phyloP scores from a whole-genome alignment of 306 rosid species.

The Datisca glomerata region DNA sequence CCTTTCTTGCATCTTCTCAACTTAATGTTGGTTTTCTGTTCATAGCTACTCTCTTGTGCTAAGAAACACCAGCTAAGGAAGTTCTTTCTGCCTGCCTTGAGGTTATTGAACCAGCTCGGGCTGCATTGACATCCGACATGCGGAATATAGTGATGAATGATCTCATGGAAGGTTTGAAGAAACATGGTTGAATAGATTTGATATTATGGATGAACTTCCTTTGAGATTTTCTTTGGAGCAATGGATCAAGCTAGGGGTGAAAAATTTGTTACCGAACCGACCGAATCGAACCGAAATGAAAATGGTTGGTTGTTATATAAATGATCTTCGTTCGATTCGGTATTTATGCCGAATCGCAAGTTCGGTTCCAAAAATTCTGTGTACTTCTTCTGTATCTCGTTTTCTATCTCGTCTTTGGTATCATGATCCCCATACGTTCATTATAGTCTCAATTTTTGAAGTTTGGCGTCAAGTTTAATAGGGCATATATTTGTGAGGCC shows the following conservation, averaged over 20 bases:
- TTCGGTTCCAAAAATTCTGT: too few species aligned
- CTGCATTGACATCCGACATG: conserved; percentile 61
- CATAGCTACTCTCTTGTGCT: conserved; percentile 83
- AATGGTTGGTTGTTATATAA: too few species aligned
- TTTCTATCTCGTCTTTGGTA: too few species aligned
- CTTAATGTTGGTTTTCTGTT: conserved; percentile 14
- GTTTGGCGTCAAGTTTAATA: too few species aligned
- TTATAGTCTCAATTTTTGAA: too few species aligned
- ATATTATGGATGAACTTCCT: conserved; percentile 56
- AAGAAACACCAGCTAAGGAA: conserved; percentile 91
- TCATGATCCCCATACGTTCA: too few species aligned
- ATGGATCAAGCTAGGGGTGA: conserved; percentile 81
- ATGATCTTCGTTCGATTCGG: too few species aligned
- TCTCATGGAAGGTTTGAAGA: conserved; percentile 60
- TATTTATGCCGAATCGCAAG: too few species aligned
- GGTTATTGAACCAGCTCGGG: conserved; percentile 73
- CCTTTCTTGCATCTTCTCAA: conserved; percentile 6
- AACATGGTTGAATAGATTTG: conserved; percentile 62
- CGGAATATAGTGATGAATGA: conserved; percentile 52
- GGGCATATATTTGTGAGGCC: too few species aligned
- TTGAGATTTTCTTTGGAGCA: conserved; percentile 42
- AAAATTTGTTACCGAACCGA: too few species aligned
- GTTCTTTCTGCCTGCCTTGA: conserved; percentile 83
- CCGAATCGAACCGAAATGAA: too few species aligned
- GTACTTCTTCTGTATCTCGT: too few species aligned